Conservation (phyloP, 768 basidiomycete species). For the Suillus cothurnatus region DNA sequence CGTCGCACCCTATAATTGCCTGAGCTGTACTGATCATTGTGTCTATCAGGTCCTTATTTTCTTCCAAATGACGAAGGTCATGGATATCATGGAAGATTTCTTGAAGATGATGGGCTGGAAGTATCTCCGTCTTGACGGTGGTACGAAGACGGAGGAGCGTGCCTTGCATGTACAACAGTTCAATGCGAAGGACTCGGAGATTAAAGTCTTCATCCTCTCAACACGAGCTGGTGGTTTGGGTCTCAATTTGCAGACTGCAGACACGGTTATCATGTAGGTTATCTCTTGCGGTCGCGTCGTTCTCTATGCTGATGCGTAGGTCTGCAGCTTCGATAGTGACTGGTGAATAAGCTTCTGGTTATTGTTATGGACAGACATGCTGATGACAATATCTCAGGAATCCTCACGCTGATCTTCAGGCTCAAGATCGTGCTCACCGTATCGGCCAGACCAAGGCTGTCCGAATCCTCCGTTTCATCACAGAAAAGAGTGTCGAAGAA, state of each 20-base stretch:
- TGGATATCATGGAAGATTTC: conserved; percentile 98
- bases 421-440: conserved; percentile 99
- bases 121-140: conserved; percentile 92
- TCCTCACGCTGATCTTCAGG: conserved; percentile 98
- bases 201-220: conserved; percentile 90
- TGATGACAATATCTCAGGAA: conserved; percentile 58
- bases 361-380: neutral
- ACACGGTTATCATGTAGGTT: conserved; percentile 92
- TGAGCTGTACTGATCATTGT: conserved; percentile 9
- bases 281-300: conserved; percentile 1
- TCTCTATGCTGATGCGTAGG: conserved; percentile 15
- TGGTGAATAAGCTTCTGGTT: conserved; percentile 42
- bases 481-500: conserved; percentile 98
- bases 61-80: conserved; percentile 99
- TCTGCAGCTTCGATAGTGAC: conserved; percentile 73
- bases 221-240: conserved; percentile 93
- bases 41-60: conserved; percentile 84
- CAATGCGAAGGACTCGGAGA: conserved; percentile 87
- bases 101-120: conserved; percentile 85
- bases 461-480: conserved; percentile 94
- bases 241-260: conserved; percentile 94
- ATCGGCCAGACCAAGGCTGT: conserved; percentile 99
- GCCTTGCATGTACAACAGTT: conserved; percentile 84
- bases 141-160: conserved; percentile 95
- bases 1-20: conserved; percentile 16